These are phyloP conservation scores for Sideroxylon spinosum DNA, from an alignment of 179 eudicot species.

Conservation along the genomic window DNA sequence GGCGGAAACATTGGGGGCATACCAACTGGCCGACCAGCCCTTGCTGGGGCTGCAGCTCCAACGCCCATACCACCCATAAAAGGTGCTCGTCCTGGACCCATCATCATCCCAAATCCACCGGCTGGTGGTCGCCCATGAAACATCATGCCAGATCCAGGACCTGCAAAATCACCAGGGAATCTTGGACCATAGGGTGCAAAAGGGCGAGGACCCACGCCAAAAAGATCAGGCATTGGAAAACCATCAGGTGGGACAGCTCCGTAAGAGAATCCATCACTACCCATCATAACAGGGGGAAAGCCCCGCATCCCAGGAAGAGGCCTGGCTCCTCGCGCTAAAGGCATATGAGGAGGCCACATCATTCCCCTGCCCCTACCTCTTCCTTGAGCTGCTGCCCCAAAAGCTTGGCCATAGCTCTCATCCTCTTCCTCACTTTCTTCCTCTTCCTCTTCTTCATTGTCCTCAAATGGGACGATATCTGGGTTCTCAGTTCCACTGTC, in stretches of 20 bases:
- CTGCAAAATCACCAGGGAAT: conserved; percentile 53
- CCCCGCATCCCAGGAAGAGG: conserved; percentile 80
- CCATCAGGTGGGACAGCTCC: conserved; percentile 64
- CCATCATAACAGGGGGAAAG: conserved; percentile 80
- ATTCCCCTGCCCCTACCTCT: conserved; percentile 88
- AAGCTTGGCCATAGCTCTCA: conserved; percentile 47
- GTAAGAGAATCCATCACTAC: conserved; percentile 62
- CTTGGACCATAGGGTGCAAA: conserved; percentile 86
- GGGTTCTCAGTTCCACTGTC: conserved; percentile 78
- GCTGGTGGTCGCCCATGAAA: conserved; percentile 67
- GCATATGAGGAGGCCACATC: conserved; percentile 92
- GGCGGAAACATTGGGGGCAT: conserved; percentile 49
- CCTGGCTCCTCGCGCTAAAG: conserved; percentile 57
- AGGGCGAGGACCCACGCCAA: conserved; percentile 74
- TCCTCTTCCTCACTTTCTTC: conserved; percentile 93
- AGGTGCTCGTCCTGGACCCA: conserved; percentile 78
- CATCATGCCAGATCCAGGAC: conserved; percentile 74
- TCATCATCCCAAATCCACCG: conserved; percentile 87
- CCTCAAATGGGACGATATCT: conserved; percentile 91
- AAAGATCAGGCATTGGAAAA: conserved; percentile 71
- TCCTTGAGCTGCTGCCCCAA: conserved; percentile 52
- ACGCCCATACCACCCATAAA: conserved; percentile 71
- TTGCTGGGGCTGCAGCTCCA: conserved; percentile 37
- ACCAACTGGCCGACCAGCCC: conserved; percentile 59
- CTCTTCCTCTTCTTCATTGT: conserved; percentile 97